Conservation (phyloP, 2,329 filamentous ascomycete species). For the Trichophyton mentagrophytes region DNA sequence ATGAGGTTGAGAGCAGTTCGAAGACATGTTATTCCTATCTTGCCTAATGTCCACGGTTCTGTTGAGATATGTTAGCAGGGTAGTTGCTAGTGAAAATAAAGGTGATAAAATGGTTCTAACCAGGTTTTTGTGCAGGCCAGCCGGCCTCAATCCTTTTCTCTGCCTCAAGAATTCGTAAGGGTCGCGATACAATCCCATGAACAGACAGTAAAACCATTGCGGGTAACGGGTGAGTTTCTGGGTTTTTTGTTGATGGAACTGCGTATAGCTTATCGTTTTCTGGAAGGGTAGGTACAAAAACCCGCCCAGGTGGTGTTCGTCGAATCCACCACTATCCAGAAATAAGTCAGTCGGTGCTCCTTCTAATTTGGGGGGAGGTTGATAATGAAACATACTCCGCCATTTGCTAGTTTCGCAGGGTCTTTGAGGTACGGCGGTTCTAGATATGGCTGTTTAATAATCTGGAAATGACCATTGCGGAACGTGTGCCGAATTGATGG, state of each 20-base stretch:
- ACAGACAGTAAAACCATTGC: too few species aligned
- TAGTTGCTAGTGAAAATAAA: not conserved
- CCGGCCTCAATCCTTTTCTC: too few species aligned
- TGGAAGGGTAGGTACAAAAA: not conserved
- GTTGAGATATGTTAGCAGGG: not conserved
- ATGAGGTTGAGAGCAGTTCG: not conserved
- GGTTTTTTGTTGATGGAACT: too few species aligned
- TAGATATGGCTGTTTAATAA: slow-evolving; percentile 2
- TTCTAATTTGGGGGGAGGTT: too few species aligned
- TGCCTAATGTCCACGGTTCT: not conserved
- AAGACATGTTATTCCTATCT: not conserved
- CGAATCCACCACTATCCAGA: not conserved
- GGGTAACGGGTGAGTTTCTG: too few species aligned
- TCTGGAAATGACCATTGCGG: slow-evolving; percentile 3
- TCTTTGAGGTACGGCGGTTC: not conserved
- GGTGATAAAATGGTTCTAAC: too few species aligned
- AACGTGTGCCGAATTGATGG: not conserved
- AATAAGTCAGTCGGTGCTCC: too few species aligned
- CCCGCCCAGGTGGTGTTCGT: not conserved
- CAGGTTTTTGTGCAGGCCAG: not conserved
- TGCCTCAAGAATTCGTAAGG: too few species aligned
- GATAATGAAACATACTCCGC: not conserved
- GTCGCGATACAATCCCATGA: too few species aligned
- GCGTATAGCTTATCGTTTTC: too few species aligned
- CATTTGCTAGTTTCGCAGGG: not conserved